Evolutionary conservation across 495 filamentous ascomycete genomes (phyloP).

Genomic region (Xylaria grammica): DNA sequence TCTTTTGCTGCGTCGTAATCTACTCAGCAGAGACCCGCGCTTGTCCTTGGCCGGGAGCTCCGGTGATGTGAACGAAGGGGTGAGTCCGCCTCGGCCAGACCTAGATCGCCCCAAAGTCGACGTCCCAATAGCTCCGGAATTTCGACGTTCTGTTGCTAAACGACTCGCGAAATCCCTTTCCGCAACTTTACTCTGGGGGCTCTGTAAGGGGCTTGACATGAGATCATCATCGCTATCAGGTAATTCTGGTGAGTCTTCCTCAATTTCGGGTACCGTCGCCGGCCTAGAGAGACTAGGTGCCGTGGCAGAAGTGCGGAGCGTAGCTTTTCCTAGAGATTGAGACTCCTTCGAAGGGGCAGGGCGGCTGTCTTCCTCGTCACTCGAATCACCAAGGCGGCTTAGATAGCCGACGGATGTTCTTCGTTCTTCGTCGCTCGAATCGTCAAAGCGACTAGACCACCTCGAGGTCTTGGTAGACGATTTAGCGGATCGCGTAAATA

Average conservation of each 20-base stretch:
- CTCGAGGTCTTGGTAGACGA: constrained; percentile 26
- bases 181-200: constrained; percentile 9
- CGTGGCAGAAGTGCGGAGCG: constrained; percentile 28
- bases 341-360: constrained; percentile 27
- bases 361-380: constrained; percentile 65
- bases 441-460: constrained; percentile 58
- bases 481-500: constrained; percentile 32
- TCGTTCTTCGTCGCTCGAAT: constrained; percentile 77
- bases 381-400: constrained; percentile 83
- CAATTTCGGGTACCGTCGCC: constrained; percentile 37
- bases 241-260: constrained; percentile 45
- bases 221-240: constrained; percentile 35
- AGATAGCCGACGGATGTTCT: constrained; percentile 51
- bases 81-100: constrained; percentile 42
- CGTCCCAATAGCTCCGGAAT: constrained; percentile 35
- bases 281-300: constrained; percentile 29
- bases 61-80: constrained; percentile 32
- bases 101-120: constrained; percentile 35
- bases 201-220: constrained; percentile 34
- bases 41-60: constrained; percentile 20
- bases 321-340: constrained; percentile 23
- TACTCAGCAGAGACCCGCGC: constrained; percentile 51
- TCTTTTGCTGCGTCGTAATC: constrained; percentile 52
- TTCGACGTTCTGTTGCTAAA: constrained; percentile 18
- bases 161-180: not conserved